Conservation (phyloP, 768 basidiomycete genomes). For the Austroboletus festivus region DNA sequence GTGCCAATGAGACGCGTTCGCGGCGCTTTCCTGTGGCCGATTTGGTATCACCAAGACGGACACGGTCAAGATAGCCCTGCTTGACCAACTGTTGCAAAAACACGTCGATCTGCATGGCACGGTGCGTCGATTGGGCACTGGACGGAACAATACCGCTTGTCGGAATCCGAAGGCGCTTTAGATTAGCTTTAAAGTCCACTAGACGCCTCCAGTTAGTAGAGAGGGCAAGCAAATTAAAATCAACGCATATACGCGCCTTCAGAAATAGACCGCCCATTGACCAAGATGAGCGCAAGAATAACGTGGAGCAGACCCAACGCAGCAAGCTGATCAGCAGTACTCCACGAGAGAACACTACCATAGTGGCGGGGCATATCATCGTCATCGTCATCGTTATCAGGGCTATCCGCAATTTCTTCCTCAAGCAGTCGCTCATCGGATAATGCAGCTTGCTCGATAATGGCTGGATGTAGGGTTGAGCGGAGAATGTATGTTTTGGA, state of each 20-base stretch:
- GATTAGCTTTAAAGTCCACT: slow-evolving; percentile 72
- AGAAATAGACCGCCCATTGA: slow-evolving; percentile 66
- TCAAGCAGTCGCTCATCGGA: slow-evolving; percentile 44
- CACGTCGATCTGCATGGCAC: slow-evolving; percentile 54
- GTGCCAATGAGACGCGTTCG: slow-evolving; percentile 45
- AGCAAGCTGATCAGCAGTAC: slow-evolving; percentile 61
- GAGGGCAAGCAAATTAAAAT: background rate
- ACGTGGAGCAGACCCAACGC: slow-evolving; percentile 74
- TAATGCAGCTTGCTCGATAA: slow-evolving; percentile 61
- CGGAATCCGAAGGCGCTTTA: slow-evolving; percentile 68
- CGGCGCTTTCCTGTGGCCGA: slow-evolving; percentile 50
- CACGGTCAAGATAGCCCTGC: slow-evolving; percentile 78
- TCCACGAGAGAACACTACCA: slow-evolving; percentile 77
- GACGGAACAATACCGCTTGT: slow-evolving; percentile 48
- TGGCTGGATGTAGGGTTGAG: slow-evolving; percentile 56
- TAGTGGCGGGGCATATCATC: slow-evolving; percentile 50
- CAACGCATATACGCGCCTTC: slow-evolving; percentile 52
- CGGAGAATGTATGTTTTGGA: slow-evolving; percentile 85
- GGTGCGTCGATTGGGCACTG: slow-evolving; percentile 48
- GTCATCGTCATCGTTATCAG: slow-evolving; percentile 45
- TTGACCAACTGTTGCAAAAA: slow-evolving; percentile 62
- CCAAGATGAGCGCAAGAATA: slow-evolving; percentile 81
- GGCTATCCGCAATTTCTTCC: slow-evolving; percentile 49
- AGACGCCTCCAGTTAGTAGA: no score
- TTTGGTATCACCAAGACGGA: slow-evolving; percentile 49